Conservation (phyloP, 305 asterid species). For the Withania somnifera region DNA sequence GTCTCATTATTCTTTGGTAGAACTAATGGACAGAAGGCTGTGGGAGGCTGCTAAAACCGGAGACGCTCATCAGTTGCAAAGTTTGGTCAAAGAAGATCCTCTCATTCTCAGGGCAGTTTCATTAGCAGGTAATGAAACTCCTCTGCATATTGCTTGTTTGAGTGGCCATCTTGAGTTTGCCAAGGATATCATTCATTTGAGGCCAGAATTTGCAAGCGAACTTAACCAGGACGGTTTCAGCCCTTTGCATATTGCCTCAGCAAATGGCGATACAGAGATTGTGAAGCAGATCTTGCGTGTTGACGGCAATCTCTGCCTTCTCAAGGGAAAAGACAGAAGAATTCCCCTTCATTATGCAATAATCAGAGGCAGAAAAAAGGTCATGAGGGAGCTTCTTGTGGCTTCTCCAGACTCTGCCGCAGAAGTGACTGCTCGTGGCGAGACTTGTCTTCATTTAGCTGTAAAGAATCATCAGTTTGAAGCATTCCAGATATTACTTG, state of each 20-base stretch:
- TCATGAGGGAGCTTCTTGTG: conserved; percentile 20
- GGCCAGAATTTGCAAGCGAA: conserved; percentile 19
- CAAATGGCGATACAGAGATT: conserved; percentile 31
- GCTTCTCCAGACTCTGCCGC: conserved; percentile 17
- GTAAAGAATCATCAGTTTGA: conserved; percentile 31
- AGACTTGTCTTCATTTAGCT: conserved; percentile 35
- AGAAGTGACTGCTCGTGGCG: conserved; percentile 33
- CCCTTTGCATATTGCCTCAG: conserved; percentile 54
- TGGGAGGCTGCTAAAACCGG: conserved; percentile 33
- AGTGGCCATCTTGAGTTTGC: conserved; percentile 31
- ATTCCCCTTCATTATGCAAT: conserved; percentile 48
- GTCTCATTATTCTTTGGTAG: background rate
- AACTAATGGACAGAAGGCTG: conserved; percentile 31
- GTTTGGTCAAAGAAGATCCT: conserved; percentile 23
- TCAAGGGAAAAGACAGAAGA: conserved; percentile 35
- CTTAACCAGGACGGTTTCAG: conserved; percentile 38
- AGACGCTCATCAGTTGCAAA: conserved; percentile 21
- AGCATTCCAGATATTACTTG: conserved; percentile 19
- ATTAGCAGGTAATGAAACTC: conserved; percentile 18
- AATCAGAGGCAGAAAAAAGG: conserved; percentile 28
- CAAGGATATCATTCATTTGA: conserved; percentile 10
- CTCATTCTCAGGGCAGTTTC: conserved; percentile 9
- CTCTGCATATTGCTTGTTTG: conserved; percentile 34
- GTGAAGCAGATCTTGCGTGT: conserved; percentile 29
- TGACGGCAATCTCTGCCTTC: conserved; percentile 25